Conservation (phyloP, 176 grass and related monocot species). For the Hsuehochloa calcarea region DNA sequence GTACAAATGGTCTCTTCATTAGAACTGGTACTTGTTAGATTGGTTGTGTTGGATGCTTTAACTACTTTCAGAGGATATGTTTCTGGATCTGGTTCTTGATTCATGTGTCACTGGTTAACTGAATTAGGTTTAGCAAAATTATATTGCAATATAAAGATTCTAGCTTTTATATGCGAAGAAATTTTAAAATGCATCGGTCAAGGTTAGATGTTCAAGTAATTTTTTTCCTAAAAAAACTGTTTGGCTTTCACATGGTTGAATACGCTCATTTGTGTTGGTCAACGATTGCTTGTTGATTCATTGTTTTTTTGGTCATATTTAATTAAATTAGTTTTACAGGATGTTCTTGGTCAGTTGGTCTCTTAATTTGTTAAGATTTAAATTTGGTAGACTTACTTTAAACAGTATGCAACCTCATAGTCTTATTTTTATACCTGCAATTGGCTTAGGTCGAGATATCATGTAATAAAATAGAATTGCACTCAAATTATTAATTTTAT, state of each 20-base stretch:
- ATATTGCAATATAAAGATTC: too few relatives aligned
- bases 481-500: background rate
- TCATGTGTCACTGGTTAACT: too few relatives aligned
- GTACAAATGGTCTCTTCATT: too few relatives aligned
- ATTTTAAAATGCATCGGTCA: background rate
- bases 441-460: background rate
- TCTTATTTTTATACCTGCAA: background rate
- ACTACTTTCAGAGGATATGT: too few relatives aligned
- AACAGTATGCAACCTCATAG: background rate
- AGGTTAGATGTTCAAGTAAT: background rate
- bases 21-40: too few relatives aligned
- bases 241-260: too few relatives aligned
- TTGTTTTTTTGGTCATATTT: background rate
- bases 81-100: too few relatives aligned
- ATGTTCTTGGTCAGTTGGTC: background rate
- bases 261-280: background rate
- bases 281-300: background rate
- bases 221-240: too few relatives aligned
- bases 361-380: background rate
- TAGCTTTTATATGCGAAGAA: too few relatives aligned
- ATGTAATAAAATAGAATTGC: background rate
- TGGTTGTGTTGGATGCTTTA: too few relatives aligned
- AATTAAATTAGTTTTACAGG: background rate
- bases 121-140: too few relatives aligned
- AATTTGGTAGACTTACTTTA: background rate